Percentiles rank a stretch among this genome's conserved stretches.
Evolutionary conservation across 345 rosid genomes (phyloP).

Genomic region (Sisymbrium irio): DNA sequence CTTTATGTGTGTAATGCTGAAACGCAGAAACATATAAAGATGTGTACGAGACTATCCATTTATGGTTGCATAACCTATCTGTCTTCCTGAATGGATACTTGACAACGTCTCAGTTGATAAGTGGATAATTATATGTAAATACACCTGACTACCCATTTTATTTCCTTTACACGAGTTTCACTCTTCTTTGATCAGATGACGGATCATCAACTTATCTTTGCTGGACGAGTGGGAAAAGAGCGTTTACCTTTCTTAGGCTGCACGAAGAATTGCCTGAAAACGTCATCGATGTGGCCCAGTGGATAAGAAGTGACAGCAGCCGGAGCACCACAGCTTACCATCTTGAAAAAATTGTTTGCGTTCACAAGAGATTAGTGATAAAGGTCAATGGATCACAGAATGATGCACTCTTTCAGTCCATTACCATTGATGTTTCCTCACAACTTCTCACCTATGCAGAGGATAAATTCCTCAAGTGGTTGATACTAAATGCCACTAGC

Average conservation of each 20-base stretch:
- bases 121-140: background rate
- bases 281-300: conserved; percentile 39
- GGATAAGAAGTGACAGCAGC: conserved; percentile 37
- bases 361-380: conserved; percentile 52
- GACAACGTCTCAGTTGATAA: background rate
- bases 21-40: background rate
- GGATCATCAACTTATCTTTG: conserved; percentile 78
- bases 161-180: conserved; percentile 12
- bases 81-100: background rate
- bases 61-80: background rate
- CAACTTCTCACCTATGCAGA: conserved; percentile 52
- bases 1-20: background rate
- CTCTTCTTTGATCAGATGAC: conserved; percentile 53
- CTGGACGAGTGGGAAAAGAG: conserved; percentile 75
- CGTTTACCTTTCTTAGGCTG: conserved; percentile 66
- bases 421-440: conserved; percentile 44
- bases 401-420: conserved; percentile 59
- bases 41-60: background rate
- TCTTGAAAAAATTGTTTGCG: conserved; percentile 54
- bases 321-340: conserved; percentile 40
- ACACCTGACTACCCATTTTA: background rate
- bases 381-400: conserved; percentile 47
- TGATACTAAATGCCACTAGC: conserved; percentile 51
- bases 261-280: conserved; percentile 46
- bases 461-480: conserved; percentile 53